Evolutionary conservation across 2,329 filamentous ascomycete genomes (phyloP).

Genomic region (Colletotrichum euphorbiae): DNA sequence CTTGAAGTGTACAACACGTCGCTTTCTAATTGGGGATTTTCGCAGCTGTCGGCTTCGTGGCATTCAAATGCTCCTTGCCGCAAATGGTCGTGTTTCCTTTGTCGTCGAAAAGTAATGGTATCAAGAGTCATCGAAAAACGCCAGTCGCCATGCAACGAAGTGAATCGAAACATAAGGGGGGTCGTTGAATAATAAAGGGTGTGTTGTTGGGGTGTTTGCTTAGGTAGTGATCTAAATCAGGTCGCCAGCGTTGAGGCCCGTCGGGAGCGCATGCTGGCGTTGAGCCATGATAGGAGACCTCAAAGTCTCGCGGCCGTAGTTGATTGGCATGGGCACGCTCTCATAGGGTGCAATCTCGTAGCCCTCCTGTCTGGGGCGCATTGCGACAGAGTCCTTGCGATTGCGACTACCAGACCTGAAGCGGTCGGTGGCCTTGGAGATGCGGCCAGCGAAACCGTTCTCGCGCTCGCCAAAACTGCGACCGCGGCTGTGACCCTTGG

Average conservation of each 20-base stretch:
- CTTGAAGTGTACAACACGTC: constrained; percentile 39
- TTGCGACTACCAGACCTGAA: constrained; percentile 70
- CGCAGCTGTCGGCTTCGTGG: constrained; percentile 13
- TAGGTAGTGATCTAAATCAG: constrained; percentile 58
- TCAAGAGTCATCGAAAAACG: constrained; percentile 46
- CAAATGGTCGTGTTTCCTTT: constrained; percentile 5
- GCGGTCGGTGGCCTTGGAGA: constrained; percentile 69
- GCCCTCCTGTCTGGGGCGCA: constrained; percentile 52
- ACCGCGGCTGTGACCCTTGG: constrained; percentile 65
- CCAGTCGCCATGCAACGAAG: constrained; percentile 55
- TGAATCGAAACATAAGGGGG: constrained; percentile 40
- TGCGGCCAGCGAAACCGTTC: constrained; percentile 63
- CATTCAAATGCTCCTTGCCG: not conserved
- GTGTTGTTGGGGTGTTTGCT: not conserved
- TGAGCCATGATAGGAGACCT: constrained; percentile 47
- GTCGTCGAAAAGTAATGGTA: constrained; percentile 37
- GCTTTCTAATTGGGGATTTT: constrained; percentile 17
- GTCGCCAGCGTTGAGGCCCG: constrained; percentile 65
- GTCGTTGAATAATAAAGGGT: constrained; percentile 34
- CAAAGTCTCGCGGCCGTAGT: constrained; percentile 52
- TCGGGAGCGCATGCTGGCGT: constrained; percentile 55
- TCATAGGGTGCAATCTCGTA: constrained; percentile 55
- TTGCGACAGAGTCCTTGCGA: constrained; percentile 58
- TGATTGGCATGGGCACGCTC: constrained; percentile 54
- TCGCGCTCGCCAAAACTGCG: constrained; percentile 64